Evolutionary conservation across 148 eudicot species (phyloP), one percentile per base, ranked within the genome.

Genomic region (Chenopodium suecicum): DNA sequence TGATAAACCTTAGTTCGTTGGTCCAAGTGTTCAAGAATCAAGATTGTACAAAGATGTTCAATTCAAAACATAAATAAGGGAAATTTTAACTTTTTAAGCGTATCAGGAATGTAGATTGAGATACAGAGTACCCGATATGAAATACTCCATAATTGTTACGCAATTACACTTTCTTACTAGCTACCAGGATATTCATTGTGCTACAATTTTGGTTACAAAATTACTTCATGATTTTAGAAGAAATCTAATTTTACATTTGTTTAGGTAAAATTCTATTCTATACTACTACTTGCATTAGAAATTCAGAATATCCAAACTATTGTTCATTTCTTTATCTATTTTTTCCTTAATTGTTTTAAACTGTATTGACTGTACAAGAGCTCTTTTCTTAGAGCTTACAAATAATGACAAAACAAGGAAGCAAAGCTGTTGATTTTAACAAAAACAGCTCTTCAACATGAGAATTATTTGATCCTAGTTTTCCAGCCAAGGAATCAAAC

Each of bases 381-480:
- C 69, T 46, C 27, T 41, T 63, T 73, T 87, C 44, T 41, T 78
- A 85, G 1, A 81, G 63, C 74, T 88, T 87, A 88, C 89, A 93
- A 75, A 93, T 79, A 11, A 93, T 89, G 58, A 93, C 92, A 87
- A 91, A 91, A 75, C 95, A 91, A 83, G 97, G 97, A 9, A 93
- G 90, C 25, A 93, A 74, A 76, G 97, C 92, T 73, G 83, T 86
- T 3, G 93, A 85, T 71, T 88, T 88, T 16, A 87, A 86, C 78
- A 88, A 75, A 81, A 87, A 93, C 41, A 93, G 83, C 85, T 91
- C 93, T 81, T 91, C 93, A 85, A 91, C 82, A 72, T 85, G 89
- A 22, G 89, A 84, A 79, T 76, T 73, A 47, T 81, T 78, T 20
- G 62, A 47, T 12, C 93, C 95, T 22, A 87, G 79, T 75, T 92